Conservation (phyloP, 441 rosid species). For the Adansonia gregorii region DNA sequence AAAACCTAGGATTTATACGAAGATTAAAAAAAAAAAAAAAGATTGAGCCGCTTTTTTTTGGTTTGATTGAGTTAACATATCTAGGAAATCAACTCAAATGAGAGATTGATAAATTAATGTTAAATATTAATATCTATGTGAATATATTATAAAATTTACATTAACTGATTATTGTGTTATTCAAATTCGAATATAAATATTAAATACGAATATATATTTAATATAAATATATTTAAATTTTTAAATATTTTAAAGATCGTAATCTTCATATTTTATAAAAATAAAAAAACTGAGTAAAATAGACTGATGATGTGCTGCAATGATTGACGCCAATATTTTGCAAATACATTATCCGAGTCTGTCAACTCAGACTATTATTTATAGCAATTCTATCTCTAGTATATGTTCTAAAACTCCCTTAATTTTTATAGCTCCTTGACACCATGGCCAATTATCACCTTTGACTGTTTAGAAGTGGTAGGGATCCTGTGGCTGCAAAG, state of each 20-base stretch:
- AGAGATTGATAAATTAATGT: neutral
- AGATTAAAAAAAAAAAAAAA: no score
- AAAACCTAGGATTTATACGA: no score
- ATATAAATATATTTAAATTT: no score
- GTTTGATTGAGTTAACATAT: no score
- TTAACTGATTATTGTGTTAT: no score
- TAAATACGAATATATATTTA: no score
- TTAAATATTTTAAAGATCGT: no score
- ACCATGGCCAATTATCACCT: slow-evolving; percentile 18
- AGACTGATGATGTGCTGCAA: slow-evolving; percentile 11
- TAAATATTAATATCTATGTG: neutral
- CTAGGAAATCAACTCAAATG: neutral
- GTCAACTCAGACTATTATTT: slow-evolving; percentile 18
- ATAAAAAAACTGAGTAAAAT: no score
- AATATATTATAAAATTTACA: slow-evolving; percentile 19
- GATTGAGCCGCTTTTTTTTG: no score
- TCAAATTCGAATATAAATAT: no score
- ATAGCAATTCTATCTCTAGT: neutral
- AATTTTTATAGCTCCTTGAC: no score
- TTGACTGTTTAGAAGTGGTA: slow-evolving; percentile 60
- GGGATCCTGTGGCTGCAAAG: slow-evolving; percentile 55
- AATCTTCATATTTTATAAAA: no score
- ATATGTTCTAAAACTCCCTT: neutral
- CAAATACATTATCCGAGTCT: slow-evolving; percentile 12
- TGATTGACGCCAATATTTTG: slow-evolving; percentile 23